Evolutionary conservation across 805 yeast species (phyloP).

Genomic region (Yamadazyma ubonensis): DNA sequence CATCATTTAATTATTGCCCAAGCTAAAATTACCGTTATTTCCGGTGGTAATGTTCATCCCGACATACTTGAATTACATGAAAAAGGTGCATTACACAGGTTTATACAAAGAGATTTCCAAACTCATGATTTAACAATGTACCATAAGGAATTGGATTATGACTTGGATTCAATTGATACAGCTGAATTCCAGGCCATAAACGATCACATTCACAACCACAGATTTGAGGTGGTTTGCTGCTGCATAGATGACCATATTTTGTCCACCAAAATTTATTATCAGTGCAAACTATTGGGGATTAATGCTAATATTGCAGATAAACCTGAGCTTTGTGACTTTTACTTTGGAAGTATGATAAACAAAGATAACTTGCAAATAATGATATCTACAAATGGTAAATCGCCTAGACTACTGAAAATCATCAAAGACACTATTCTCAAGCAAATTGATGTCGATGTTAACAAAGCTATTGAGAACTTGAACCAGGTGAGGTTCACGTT

Average conservation of each 20-base stretch:
- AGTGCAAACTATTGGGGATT: constrained; percentile 44
- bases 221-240: constrained; percentile 66
- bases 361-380: constrained; percentile 73
- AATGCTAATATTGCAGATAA: constrained; percentile 82
- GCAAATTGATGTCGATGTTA: constrained; percentile 46
- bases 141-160: constrained; percentile 21
- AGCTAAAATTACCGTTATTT: constrained; percentile 66
- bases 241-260: constrained; percentile 71
- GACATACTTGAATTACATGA: constrained; percentile 25
- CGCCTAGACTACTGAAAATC: constrained; percentile 67
- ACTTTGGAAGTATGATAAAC: constrained; percentile 76
- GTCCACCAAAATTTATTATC: constrained; percentile 56
- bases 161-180: constrained; percentile 12
- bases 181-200: constrained; percentile 29
- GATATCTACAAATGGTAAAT: constrained; percentile 81
- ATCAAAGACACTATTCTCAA: constrained; percentile 55
- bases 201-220: constrained; percentile 32
- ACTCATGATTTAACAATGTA: constrained; percentile 51
- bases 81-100: constrained; percentile 41
- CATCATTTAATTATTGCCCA: constrained; percentile 65
- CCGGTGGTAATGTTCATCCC: constrained; percentile 38
- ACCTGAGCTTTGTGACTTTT: constrained; percentile 81
- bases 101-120: constrained; percentile 46
- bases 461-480: constrained; percentile 59
- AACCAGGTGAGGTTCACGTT: constrained; percentile 53